Evolutionary conservation across 2,329 filamentous ascomycete genomes (phyloP).

Genomic region (Pseudogymnoascus sp.): DNA sequence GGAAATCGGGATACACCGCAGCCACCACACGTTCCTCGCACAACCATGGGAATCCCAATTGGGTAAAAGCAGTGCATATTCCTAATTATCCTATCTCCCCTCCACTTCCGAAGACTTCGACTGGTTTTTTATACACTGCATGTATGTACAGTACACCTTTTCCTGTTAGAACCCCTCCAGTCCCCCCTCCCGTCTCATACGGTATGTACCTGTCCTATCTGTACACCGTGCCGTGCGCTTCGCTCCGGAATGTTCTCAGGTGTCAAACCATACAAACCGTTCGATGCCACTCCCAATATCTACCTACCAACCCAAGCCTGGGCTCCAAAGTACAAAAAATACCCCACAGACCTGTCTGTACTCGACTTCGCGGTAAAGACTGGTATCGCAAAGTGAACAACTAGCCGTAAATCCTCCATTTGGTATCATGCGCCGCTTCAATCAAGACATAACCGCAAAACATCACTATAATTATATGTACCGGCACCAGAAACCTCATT

Average conservation of each 20-base stretch:
- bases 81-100: background rate
- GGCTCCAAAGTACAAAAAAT: background rate
- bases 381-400: background rate
- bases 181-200: background rate
- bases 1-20: background rate
- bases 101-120: background rate
- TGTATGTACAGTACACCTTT: background rate
- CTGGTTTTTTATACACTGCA: background rate
- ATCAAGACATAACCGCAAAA: constrained; percentile 3
- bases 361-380: background rate
- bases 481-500: background rate
- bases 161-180: background rate
- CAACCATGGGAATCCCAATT: background rate
- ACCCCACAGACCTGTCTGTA: background rate
- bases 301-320: background rate
- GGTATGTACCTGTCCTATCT: background rate
- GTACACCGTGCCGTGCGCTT: background rate
- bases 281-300: background rate
- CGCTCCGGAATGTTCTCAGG: background rate
- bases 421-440: constrained; percentile 2
- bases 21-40: background rate
- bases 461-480: constrained; percentile 1
- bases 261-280: background rate
- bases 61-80: background rate
- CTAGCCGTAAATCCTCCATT: background rate